phyloP scores from a whole-genome alignment of 179 eudicot species.

The Vitellaria paradoxa region DNA sequence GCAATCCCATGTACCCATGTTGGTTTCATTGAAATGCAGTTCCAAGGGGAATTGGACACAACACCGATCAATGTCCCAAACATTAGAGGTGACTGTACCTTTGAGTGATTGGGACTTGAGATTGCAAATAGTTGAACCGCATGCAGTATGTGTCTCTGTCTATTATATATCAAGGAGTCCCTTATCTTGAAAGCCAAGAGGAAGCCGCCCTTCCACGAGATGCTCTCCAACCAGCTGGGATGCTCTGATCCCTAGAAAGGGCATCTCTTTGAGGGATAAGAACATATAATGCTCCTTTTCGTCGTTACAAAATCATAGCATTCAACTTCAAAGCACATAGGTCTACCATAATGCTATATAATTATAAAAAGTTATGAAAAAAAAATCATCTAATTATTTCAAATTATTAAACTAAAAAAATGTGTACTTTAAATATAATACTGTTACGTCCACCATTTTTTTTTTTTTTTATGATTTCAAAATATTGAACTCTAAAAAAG shows the following conservation, averaged over 20 bases:
- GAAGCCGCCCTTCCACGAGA: neutral
- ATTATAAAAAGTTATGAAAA: too few species aligned
- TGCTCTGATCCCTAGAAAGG: constrained; percentile 9
- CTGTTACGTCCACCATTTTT: too few species aligned
- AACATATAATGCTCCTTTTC: neutral
- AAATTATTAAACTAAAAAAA: too few species aligned
- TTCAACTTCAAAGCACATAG: neutral
- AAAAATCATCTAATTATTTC: too few species aligned
- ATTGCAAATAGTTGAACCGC: neutral
- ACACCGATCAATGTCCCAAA: neutral
- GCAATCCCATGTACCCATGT: too few species aligned
- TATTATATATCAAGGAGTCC: neutral
- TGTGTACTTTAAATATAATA: too few species aligned
- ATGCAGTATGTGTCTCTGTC: neutral
- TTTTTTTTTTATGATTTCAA: too few species aligned
- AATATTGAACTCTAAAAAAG: too few species aligned
- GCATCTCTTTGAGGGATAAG: neutral
- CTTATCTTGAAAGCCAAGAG: constrained; percentile 9
- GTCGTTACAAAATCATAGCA: neutral
- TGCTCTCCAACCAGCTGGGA: neutral
- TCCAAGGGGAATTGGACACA: neutral
- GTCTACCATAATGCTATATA: neutral
- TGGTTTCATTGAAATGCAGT: too few species aligned
- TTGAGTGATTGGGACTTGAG: constrained; percentile 4
- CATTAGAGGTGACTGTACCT: neutral